Base-by-base conservation (phyloP, 768 basidiomycete species). In the Auricularia sp. region DNA sequence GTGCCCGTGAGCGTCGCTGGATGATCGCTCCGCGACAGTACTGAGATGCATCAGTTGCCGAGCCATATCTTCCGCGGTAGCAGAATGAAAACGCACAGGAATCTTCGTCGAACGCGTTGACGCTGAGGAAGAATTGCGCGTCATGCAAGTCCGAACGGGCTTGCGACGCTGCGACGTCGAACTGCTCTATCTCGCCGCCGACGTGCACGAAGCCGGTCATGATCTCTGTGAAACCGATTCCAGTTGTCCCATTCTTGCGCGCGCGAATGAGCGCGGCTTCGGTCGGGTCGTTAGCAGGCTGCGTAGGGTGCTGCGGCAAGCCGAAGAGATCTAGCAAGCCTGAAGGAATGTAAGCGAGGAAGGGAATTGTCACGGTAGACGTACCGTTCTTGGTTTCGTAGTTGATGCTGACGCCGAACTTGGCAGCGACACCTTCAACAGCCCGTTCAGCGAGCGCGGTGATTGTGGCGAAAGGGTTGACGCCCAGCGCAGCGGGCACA, bases 381-480 rank as follows among this genome's bases (percentile, higher is more conserved):
- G 23, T 18, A 59, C 56, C 56, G 34, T 59, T 59, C 56, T 59
- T 59, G 23, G 34, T 35, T 18, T 23, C 56, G 34, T 59, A 59
- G 10, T 59, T 18, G 51, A 63, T 63, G 33, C 7, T 8, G 10
- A 42, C 36, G 47, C 47, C 62, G 47, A 63, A 18, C 16, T 63
- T 43, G 7, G n/a, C 23, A 3, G 62, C 62, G 18, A 54, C 62
- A 12, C 47, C 47, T 7, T 63, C 47, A 16, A 63, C 62, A 51
- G 53, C 35, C 12, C 62, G 62, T 21, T 63, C 62, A 18, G 62
- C 62, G 10, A 63, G 62, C 21, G 62, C 62, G 18, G 47, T 63
- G 62, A 63, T 63, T 5, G 62, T 63, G 21, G 54, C 47, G 47
- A 63, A 56, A 10, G 62, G 62, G 62, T 63, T 63, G 1, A 63